Evolutionary conservation across 371 early-diverging fungal species (phyloP).

Genomic region (Blakeslea trispora): DNA sequence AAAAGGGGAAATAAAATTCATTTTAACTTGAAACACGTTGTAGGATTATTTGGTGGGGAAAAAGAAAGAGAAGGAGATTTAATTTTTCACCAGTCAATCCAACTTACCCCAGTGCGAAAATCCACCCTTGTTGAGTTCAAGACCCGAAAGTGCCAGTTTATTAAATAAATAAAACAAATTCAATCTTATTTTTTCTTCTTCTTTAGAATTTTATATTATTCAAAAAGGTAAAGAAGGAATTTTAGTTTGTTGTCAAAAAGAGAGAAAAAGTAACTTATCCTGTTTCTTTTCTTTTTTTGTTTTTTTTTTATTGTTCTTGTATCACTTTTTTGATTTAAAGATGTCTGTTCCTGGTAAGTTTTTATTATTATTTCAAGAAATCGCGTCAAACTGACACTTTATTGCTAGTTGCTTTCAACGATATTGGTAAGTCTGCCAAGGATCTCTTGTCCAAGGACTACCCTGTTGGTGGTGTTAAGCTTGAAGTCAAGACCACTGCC

Average conservation of each 20-base stretch:
- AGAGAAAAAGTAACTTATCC: neutral
- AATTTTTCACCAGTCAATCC: too few relatives aligned
- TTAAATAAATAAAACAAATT: slow-evolving; percentile 18
- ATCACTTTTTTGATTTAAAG: slow-evolving; percentile 4
- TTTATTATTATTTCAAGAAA: neutral
- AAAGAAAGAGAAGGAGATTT: too few relatives aligned
- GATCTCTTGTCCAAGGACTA: slow-evolving; percentile 97
- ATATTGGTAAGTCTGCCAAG: slow-evolving; percentile 93
- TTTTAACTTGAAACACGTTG: too few relatives aligned
- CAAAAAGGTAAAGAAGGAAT: too few relatives aligned
- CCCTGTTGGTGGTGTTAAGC: slow-evolving; percentile 91
- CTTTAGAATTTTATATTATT: too few relatives aligned
- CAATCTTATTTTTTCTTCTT: slow-evolving; percentile 8
- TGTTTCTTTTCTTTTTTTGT: too few relatives aligned
- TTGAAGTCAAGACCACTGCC: slow-evolving; percentile 95
- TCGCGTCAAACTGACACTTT: neutral
- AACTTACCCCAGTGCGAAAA: neutral
- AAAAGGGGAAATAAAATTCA: too few relatives aligned
- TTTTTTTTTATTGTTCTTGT: too few relatives aligned
- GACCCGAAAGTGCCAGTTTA: neutral
- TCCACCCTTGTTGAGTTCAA: slow-evolving; percentile 6
- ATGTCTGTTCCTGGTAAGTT: slow-evolving; percentile 32
- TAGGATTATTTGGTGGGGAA: too few relatives aligned
- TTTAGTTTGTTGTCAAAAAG: slow-evolving; percentile 14
- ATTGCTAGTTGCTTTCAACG: slow-evolving; percentile 73